These are phyloP conservation scores for Corynascus novoguineensis DNA, from an alignment of 495 filamentous ascomycete species.

Conservation along the genomic window DNA sequence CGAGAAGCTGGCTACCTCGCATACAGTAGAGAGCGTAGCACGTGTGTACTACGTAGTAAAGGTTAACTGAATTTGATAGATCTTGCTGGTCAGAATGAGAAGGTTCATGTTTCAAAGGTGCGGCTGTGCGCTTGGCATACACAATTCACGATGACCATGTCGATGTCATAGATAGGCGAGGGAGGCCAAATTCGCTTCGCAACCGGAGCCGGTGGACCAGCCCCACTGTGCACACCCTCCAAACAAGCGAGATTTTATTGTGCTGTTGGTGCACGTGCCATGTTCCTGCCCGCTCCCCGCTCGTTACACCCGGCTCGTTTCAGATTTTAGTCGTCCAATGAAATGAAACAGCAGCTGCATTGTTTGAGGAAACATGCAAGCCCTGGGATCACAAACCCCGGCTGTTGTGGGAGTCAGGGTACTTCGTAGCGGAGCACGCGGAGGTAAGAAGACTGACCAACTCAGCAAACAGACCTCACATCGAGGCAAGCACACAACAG, in stretches of 20 bases:
- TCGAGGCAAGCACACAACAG: not conserved
- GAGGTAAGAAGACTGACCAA: constrained; percentile 6
- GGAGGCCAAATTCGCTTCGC: not conserved
- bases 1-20: too few species aligned
- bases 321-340: constrained; percentile 10
- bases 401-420: not conserved
- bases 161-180: constrained; percentile 1
- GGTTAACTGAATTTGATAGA: too few species aligned
- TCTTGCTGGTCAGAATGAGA: not conserved
- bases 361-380: not conserved
- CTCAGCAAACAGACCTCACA: not conserved
- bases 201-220: not conserved
- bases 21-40: too few species aligned
- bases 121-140: constrained; percentile 25
- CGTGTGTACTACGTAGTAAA: too few species aligned
- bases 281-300: not conserved
- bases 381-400: not conserved
- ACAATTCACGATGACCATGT: not conserved
- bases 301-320: constrained; percentile 14
- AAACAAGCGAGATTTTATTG: constrained; percentile 15
- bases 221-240: too few species aligned
- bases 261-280: constrained; percentile 12
- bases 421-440: too few species aligned
- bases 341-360: not conserved
- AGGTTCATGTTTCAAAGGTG: constrained; percentile 1